phyloP scores from a whole-genome alignment of 306 rosid genomes.

The Crotalaria pallida region DNA sequence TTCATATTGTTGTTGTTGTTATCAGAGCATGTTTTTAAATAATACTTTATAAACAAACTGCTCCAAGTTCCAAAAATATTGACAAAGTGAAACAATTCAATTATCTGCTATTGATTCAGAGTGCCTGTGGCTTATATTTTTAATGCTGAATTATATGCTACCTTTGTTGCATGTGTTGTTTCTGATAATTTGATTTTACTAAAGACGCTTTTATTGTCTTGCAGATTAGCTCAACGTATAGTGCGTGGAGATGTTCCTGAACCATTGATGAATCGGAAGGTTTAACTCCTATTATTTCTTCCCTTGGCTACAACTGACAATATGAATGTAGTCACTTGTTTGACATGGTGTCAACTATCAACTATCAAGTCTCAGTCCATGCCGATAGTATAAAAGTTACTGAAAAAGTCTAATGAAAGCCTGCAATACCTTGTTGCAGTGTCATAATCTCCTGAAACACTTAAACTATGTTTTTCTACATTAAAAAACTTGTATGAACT shows the following conservation, averaged over 20 bases:
- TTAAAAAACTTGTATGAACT: background rate
- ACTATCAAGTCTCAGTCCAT: conserved; percentile 8
- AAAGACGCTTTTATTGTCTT: conserved; percentile 8
- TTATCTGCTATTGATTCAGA: background rate
- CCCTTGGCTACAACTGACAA: conserved; percentile 10
- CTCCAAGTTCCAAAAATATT: background rate
- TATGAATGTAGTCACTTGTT: background rate
- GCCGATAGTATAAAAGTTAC: background rate
- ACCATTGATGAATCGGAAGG: conserved; percentile 89
- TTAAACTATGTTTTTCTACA: background rate
- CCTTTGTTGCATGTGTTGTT: background rate
- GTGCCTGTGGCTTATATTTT: background rate
- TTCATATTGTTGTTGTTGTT: background rate
- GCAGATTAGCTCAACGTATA: conserved; percentile 95
- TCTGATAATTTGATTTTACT: background rate
- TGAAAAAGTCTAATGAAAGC: background rate
- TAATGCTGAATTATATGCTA: background rate
- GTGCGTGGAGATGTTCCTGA: conserved; percentile 98
- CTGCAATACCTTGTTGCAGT: background rate
- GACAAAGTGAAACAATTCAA: conserved; percentile 10
- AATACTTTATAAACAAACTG: conserved; percentile 1
- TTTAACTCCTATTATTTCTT: conserved; percentile 15
- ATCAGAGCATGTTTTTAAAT: background rate
- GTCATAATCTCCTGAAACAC: background rate
- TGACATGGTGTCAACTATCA: background rate